Base-by-base conservation (phyloP, 768 basidiomycete species). In the Suillus ampliporus region DNA sequence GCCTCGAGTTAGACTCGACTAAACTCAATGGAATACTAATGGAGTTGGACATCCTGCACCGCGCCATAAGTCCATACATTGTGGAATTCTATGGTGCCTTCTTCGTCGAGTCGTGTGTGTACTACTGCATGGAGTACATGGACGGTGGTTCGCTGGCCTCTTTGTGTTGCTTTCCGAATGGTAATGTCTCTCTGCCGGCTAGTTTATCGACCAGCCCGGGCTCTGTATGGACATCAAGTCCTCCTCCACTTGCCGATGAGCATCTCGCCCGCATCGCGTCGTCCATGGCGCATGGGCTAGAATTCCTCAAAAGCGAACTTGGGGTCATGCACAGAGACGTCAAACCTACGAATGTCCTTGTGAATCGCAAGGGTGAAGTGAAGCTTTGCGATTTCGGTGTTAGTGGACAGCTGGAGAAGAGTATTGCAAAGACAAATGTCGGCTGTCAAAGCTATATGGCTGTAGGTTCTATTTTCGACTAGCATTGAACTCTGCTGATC, bases 91-190 rank as follows among this genome's bases (percentile, higher is more conserved):
- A 97, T 73, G 97, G 97, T 48, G 97, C 97, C 5, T 99, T 99
- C 81, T 98, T 97, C 77, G 95, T 97, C 77, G 97, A 99, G 74
- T 94, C 94, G n/a, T 99, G 97, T 75, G 97, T 99, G 26, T 98
- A 99, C 78, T 98, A 97, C 76, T 99, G 96, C 78, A 99, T 99
- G 96, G 97, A 99, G 81, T 94, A 90, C 78, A 99, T 99, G 97
- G 97, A 99, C 74, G 96, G 95, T 13, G 95, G 96, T n/a, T 92
- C 89, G 44, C 84, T 99, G 52, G 97, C 98, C 74, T 99, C 31
- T 77, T 83, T 65, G 76, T 81, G 70, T 37, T 78, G 78, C 85
- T 89, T 64, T 86, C 87, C 53, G 41, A 76, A 75, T 23, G 74
- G 74, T 28, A 75, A 75, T 34, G 75, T 75, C 52, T 73, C 71